phyloP scores from a whole-genome alignment of 1,139 yeast genomes.

The Hyphopichia wangnamkhiaoensis region DNA sequence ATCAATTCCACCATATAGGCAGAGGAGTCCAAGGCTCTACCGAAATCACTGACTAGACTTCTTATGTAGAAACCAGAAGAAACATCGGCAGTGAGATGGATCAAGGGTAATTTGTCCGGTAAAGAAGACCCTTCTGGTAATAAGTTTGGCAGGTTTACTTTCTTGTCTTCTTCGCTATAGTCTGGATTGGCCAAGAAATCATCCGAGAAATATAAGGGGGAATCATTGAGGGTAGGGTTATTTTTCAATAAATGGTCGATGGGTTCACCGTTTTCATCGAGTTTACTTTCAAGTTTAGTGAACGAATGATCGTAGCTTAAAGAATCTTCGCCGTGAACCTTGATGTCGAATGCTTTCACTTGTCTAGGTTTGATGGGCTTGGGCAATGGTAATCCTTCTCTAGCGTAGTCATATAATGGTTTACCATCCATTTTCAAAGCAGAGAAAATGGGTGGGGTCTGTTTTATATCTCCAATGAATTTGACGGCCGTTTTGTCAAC shows the following conservation, averaged over 20 bases:
- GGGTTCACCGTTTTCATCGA: constrained; percentile 54
- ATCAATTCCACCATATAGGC: constrained; percentile 88
- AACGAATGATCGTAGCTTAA: constrained; percentile 60
- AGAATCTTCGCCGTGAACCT: constrained; percentile 53
- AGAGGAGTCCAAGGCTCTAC: constrained; percentile 75
- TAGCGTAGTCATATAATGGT: constrained; percentile 91
- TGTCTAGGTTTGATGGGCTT: constrained; percentile 74
- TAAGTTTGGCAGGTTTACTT: constrained; percentile 28
- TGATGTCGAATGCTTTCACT: constrained; percentile 59
- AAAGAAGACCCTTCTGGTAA: constrained; percentile 24
- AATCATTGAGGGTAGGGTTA: constrained; percentile 65
- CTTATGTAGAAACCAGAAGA: constrained; percentile 96
- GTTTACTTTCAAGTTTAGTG: constrained; percentile 47
- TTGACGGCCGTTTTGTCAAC: constrained; percentile 53
- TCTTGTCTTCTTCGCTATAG: constrained; percentile 33
- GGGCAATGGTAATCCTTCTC: constrained; percentile 85
- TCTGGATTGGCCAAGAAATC: constrained; percentile 42
- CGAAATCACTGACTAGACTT: constrained; percentile 85
- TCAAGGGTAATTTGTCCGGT: constrained; percentile 52
- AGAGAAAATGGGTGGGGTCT: constrained; percentile 93
- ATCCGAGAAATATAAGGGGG: constrained; percentile 57
- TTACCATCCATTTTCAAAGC: constrained; percentile 95
- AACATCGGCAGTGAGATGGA: constrained; percentile 76
- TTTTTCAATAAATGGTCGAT: constrained; percentile 46
- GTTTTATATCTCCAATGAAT: constrained; percentile 77